A percentile compares a stretch with the other conserved stretches of the same genome.
phyloP scores from a whole-genome alignment of 805 yeast genomes.

The Yueomyces sinensis region DNA sequence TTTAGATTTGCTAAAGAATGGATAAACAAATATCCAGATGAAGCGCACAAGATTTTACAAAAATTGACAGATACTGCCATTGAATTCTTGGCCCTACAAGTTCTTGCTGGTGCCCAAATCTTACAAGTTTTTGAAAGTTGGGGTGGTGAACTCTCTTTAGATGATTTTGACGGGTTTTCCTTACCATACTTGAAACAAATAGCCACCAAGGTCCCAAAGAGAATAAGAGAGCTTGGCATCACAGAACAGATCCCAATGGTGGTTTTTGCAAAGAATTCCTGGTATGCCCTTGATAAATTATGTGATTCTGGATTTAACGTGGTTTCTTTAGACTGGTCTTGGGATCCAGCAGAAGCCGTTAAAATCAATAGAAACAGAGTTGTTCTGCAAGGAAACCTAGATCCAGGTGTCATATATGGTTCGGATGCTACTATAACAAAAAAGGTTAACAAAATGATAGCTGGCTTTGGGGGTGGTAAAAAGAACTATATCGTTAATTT shows the following conservation, averaged over 20 bases:
- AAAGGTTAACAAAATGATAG: slow-evolving; percentile 79
- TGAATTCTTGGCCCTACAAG: slow-evolving; percentile 89
- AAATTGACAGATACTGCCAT: slow-evolving; percentile 77
- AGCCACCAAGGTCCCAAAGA: slow-evolving; percentile 48
- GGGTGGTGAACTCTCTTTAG: slow-evolving; percentile 94
- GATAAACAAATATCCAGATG: slow-evolving; percentile 70
- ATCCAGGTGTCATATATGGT: slow-evolving; percentile 92
- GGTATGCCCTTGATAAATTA: slow-evolving; percentile 86
- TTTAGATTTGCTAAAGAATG: slow-evolving; percentile 87
- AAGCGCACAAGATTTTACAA: slow-evolving; percentile 56
- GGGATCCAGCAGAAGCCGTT: slow-evolving; percentile 76
- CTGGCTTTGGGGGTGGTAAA: slow-evolving; percentile 90
- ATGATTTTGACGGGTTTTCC: slow-evolving; percentile 77
- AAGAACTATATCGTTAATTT: slow-evolving; percentile 84
- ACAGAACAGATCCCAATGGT: slow-evolving; percentile 70
- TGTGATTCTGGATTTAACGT: slow-evolving; percentile 72
- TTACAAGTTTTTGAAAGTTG: slow-evolving; percentile 93
- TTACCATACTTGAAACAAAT: slow-evolving; percentile 80
- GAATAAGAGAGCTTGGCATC: slow-evolving; percentile 61
- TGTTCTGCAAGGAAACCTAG: slow-evolving; percentile 86
- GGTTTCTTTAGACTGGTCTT: slow-evolving; percentile 90
- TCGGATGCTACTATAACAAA: slow-evolving; percentile 63
- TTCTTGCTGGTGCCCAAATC: slow-evolving; percentile 96
- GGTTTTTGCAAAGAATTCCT: slow-evolving; percentile 89
- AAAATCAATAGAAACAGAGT: slow-evolving; percentile 62